phyloP scores from a whole-genome alignment of 2,329 filamentous ascomycete genomes.

The Catunica adiposa region DNA sequence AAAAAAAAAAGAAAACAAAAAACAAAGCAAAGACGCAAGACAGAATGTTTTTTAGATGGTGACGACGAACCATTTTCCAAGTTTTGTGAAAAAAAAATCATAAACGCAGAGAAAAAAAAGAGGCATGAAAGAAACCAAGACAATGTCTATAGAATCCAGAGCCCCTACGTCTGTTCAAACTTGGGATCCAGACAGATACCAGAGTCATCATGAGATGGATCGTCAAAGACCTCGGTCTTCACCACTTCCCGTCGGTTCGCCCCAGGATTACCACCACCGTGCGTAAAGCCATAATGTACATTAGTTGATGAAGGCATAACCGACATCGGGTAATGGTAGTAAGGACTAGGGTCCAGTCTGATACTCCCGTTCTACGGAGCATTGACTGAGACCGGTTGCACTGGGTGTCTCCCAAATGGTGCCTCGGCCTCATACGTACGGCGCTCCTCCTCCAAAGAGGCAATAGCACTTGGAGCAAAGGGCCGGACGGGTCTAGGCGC shows the following conservation, averaged over 20 bases:
- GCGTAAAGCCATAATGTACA: constrained; percentile 4
- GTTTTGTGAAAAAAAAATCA: neutral
- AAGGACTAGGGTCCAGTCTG: constrained; percentile 3
- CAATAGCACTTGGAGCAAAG: constrained; percentile 14
- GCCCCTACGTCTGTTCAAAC: neutral
- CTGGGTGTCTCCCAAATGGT: constrained; percentile 9
- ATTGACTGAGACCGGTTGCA: constrained; percentile 11
- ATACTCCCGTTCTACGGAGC: constrained; percentile 13
- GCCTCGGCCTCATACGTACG: constrained; percentile 10
- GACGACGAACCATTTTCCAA: neutral
- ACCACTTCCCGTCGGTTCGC: neutral
- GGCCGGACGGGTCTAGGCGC: constrained; percentile 12
- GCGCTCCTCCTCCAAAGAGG: constrained; percentile 13
- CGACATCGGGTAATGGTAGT: constrained; percentile 3
- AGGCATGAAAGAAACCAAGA: neutral
- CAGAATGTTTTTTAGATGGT: neutral
- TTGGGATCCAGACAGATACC: neutral
- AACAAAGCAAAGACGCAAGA: too few relatives aligned
- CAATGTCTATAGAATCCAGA: neutral
- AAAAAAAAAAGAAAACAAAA: constrained; percentile 3
- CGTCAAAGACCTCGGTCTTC: neutral
- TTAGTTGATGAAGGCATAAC: neutral
- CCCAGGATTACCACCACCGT: neutral
- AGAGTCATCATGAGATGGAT: constrained; percentile 3
- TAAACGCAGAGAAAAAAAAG: neutral